Percentiles rank a stretch among this genome's conserved stretches.
These are phyloP conservation scores for Cornus suecica DNA, from an alignment of 148 eudicot genomes.

Conservation along the genomic window DNA sequence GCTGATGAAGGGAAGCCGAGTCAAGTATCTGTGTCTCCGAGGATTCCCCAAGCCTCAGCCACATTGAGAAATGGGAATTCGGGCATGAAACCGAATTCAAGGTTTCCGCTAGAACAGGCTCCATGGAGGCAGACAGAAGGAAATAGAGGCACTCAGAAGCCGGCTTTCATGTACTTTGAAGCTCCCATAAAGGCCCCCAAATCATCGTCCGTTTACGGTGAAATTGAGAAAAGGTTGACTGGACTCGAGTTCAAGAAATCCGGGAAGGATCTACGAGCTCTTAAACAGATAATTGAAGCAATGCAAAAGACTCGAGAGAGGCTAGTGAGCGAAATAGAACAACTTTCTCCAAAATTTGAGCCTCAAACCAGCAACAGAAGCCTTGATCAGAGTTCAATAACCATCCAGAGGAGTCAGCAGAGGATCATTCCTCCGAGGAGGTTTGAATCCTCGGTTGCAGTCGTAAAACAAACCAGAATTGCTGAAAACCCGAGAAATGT, in stretches of 20 bases:
- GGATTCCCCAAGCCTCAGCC: constrained; percentile 28
- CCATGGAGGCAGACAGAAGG: constrained; percentile 43
- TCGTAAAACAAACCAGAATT: constrained; percentile 21
- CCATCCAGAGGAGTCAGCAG: not conserved
- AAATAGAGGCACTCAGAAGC: constrained; percentile 22
- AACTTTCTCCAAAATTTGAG: constrained; percentile 19
- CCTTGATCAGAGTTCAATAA: constrained; percentile 8
- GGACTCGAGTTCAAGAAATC: constrained; percentile 64
- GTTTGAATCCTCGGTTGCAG: constrained; percentile 22
- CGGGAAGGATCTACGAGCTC: constrained; percentile 88
- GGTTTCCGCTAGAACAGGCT: constrained; percentile 43
- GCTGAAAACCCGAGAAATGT: constrained; percentile 24
- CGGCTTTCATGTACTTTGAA: constrained; percentile 20
- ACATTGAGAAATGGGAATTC: constrained; percentile 17
- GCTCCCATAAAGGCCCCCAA: constrained; percentile 18
- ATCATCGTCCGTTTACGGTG: constrained; percentile 55
- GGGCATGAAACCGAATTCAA: constrained; percentile 21
- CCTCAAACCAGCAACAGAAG: constrained; percentile 23
- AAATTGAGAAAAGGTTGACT: constrained; percentile 63
- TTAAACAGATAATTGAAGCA: constrained; percentile 77
- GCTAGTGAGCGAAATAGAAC: constrained; percentile 25
- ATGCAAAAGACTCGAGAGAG: constrained; percentile 50
- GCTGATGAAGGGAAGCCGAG: constrained; percentile 32
- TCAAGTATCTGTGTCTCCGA: constrained; percentile 35
- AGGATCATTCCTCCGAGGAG: constrained; percentile 18